phyloP scores from a whole-genome alignment of 805 yeast genomes.

The Candida namnaoensis region DNA sequence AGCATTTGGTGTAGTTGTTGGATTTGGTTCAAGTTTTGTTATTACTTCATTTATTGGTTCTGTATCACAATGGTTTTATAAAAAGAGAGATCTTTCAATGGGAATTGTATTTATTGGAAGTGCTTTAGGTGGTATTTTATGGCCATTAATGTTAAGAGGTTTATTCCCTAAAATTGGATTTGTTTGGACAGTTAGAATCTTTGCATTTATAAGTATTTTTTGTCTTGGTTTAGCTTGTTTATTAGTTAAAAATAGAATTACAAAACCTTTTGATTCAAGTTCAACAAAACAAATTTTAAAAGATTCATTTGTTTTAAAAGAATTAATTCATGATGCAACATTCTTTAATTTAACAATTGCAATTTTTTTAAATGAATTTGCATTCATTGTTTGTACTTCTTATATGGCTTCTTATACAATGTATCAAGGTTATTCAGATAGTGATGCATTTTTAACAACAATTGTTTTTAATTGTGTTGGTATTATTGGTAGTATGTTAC shows the following conservation, averaged over 20 bases:
- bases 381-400: constrained; percentile 34
- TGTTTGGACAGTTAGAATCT: constrained; percentile 47
- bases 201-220: constrained; percentile 23
- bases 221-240: constrained; percentile 18
- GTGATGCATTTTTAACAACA: constrained; percentile 32
- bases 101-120: constrained; percentile 62
- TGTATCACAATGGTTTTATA: constrained; percentile 54
- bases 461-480: constrained; percentile 34
- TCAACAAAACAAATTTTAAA: constrained; percentile 13
- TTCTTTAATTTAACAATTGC: constrained; percentile 31
- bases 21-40: constrained; percentile 40
- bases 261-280: neutral
- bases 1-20: constrained; percentile 43
- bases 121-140: constrained; percentile 53
- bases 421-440: constrained; percentile 31
- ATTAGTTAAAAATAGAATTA: constrained; percentile 24
- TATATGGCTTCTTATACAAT: constrained; percentile 40
- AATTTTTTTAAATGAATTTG: constrained; percentile 32
- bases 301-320: constrained; percentile 23
- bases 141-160: constrained; percentile 42
- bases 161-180: constrained; percentile 40
- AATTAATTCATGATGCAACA: constrained; percentile 28
- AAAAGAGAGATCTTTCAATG: constrained; percentile 46
- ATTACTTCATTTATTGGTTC: constrained; percentile 47
- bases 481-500: constrained; percentile 29